phyloP scores from a whole-genome alignment of 1,284 basidiomycete species.

The Ustilago nuda region DNA sequence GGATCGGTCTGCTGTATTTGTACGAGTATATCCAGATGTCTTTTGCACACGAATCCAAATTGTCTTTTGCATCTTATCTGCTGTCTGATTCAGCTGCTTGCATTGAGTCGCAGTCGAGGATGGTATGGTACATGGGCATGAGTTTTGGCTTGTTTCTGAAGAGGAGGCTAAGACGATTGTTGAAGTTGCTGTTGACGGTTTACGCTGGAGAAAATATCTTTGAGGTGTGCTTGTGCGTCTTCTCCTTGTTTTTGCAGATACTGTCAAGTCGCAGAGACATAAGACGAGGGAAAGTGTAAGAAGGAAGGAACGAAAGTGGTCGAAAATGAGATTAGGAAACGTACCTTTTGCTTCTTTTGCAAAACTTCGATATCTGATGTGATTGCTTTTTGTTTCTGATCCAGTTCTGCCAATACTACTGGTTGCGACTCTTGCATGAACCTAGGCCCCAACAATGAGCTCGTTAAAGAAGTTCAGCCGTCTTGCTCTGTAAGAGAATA shows the following conservation, averaged over 20 bases:
- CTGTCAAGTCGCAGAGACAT: conserved; percentile 16
- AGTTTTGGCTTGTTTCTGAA: background rate
- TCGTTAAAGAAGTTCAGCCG: background rate
- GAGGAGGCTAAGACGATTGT: conserved; percentile 1
- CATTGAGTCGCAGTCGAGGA: background rate
- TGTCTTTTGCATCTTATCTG: background rate
- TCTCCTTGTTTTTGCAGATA: conserved; percentile 47
- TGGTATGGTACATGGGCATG: background rate
- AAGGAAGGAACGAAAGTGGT: background rate
- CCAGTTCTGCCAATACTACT: conserved; percentile 23
- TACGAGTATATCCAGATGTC: conserved; percentile 3
- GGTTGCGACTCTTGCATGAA: conserved; percentile 42
- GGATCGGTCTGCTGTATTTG: conserved; percentile 9
- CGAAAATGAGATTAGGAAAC: background rate
- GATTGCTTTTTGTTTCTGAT: conserved; percentile 21
- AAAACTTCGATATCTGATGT: conserved; percentile 25
- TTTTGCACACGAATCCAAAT: background rate
- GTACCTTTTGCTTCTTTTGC: conserved; percentile 2
- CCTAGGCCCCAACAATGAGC: conserved; percentile 6
- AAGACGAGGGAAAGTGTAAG: conserved; percentile 30
- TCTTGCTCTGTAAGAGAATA: background rate
- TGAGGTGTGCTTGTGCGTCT: conserved; percentile 51
- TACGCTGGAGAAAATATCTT: conserved; percentile 50
- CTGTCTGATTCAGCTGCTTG: background rate
- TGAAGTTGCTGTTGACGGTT: conserved; percentile 32